Evolutionary conservation across 345 rosid genomes (phyloP), one percentile per base, ranked within the genome.

Genomic region (Arabis hirsuta): DNA sequence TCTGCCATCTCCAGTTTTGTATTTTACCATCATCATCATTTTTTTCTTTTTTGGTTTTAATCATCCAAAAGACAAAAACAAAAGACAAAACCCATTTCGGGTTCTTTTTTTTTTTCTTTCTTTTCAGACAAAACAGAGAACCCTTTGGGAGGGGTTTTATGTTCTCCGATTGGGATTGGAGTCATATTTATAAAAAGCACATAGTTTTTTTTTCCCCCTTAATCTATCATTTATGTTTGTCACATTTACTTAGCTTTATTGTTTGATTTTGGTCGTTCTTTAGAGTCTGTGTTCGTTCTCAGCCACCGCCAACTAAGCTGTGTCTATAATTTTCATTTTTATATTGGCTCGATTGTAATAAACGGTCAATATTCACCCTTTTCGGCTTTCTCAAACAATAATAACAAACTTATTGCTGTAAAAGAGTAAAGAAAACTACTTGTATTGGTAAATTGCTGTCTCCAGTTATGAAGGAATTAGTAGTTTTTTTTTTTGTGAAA

Each of bases 1-100:
- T 62, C 59, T 70, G 46, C 60, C 79, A 69, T 76, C 79, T 55
- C 79, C 79, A 76, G 60, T 76, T 76, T 76, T 76, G 71, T 71
- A 69, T 76, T 20, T 62, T 38, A 13, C 54, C 70, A 3, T 50
- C 32, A 16, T 66, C 26, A 34, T 34, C 36, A 32, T 32, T 20
- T 12, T 16, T 16, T 16, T 42, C 10, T 8, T 52, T 29, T 20
- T 39, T 11, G 14, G 16, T 12, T 36, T 47, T 9, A 12, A 58
- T 67, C 69, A 60, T 74, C 51, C 48, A 36, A 34, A 14, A 52
- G 71, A 69, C 60, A 22, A 50, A 67, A 43, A 58, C 45, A 43
- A 11, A 68, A 65, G 65, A 61, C 42, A 14, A 51, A 67, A 26
- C 73, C 67, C 65, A 6, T 46, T 36, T 39, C 26, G 60, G 71